Conservation (phyloP, 148 eudicot genomes). For the Chenopodium suecicum region DNA sequence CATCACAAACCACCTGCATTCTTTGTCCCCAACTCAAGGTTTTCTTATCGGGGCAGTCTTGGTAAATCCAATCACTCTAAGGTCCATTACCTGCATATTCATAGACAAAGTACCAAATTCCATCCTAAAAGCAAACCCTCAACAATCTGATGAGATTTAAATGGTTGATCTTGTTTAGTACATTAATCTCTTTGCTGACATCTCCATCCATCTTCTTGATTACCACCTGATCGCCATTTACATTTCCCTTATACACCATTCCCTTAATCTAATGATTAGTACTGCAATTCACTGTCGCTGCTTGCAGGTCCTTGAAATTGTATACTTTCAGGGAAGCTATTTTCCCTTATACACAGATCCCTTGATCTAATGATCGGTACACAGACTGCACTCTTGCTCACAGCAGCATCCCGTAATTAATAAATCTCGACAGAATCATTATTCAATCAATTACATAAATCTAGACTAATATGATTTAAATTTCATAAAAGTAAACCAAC, state of each 20-base stretch:
- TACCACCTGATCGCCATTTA: conserved; percentile 49
- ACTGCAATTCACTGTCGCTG: conserved; percentile 57
- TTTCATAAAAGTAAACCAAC: no score
- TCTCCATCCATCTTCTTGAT: conserved; percentile 56
- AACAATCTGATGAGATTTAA: conserved; percentile 55
- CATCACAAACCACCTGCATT: conserved; percentile 62
- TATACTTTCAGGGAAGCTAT: conserved; percentile 50
- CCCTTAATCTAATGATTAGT: conserved; percentile 41
- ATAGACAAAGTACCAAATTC: conserved; percentile 58
- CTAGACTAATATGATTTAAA: no score
- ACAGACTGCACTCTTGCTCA: no score
- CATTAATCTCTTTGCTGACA: conserved; percentile 50
- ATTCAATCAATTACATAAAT: no score
- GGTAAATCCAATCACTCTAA: conserved; percentile 54
- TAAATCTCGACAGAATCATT: no score
- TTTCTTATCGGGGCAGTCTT: conserved; percentile 18
- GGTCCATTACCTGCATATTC: conserved; percentile 70
- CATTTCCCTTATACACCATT: conserved; percentile 56
- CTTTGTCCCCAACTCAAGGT: conserved; percentile 51
- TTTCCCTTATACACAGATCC: background rate
- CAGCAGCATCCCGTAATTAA: no score
- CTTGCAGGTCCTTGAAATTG: conserved; percentile 52
- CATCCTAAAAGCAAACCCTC: conserved; percentile 52
- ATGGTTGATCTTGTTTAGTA: conserved; percentile 67
- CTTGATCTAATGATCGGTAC: no score